Base-by-base conservation (phyloP, 805 yeast species). In the Pichia kluyveri region DNA sequence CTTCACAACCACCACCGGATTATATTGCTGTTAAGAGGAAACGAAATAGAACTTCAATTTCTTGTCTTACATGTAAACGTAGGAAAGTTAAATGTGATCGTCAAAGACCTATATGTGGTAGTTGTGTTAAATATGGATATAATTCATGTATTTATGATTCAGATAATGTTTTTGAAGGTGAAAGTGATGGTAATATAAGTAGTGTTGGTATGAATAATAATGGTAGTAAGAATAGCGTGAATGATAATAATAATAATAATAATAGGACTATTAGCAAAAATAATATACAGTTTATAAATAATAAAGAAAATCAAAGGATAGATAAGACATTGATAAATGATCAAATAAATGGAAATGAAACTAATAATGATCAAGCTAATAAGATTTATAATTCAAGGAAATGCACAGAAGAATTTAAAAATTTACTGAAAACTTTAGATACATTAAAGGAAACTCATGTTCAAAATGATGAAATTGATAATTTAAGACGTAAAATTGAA, bases 11-110 rank as follows among this genome's bases (percentile, higher is more conserved):
- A 10, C 45, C 48, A 23, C 48, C 48, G 4, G 48, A 48, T 23
- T 44, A 44, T 34, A 43, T 41, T 7, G 45, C 43, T 3, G 37
- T 31, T 12, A 51, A 53, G 46, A 59, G 70, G 49, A 70, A 65
- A 51, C 64, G 80, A 54, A 74, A 75, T 57, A 67, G 79, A 55
- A 71, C 70, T 5, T 74, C 79, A 5, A 62, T 74, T 1, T 62
- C 67, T 5, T 63, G 67, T 51, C 42, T 59, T 44, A 53, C 69
- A 41, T 76, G 81, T 56, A 67, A 77, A 49, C 66, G 71, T 55
- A 61, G 77, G 47, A 76, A 76, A 53, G 77, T 76, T 15, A 74
- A 72, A 49, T 68, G 72, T 54, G 70, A 67, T 48, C 54, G 68
- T 27, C 46, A 41, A 10, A 59, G 60, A 55, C 72, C 71, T 9